phyloP scores from a whole-genome alignment of 306 rosid genomes.

The Lupinus albus region DNA sequence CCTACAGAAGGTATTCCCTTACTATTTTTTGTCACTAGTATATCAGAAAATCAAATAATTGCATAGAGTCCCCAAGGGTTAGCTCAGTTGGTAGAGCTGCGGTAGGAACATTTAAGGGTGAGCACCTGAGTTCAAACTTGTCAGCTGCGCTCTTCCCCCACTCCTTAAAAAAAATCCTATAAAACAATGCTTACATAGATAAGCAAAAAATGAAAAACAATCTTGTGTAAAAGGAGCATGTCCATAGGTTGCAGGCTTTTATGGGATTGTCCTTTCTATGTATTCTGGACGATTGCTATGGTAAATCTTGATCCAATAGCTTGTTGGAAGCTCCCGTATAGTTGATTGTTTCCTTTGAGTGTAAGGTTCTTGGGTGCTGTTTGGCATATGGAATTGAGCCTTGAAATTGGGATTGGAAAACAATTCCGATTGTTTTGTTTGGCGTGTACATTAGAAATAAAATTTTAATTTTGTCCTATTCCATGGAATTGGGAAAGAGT shows the following conservation, averaged over 20 bases:
- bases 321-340: constrained; percentile 17
- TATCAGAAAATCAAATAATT: constrained; percentile 18
- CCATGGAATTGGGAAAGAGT: not conserved
- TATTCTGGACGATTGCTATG: constrained; percentile 1
- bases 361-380: not conserved
- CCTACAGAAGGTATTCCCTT: constrained; percentile 78
- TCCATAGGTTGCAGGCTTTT: not conserved
- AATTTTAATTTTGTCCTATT: too few species aligned
- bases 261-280: not conserved
- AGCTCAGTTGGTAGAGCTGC: too few species aligned
- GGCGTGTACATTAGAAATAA: not conserved
- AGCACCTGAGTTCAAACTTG: too few species aligned
- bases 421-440: not conserved
- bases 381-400: not conserved
- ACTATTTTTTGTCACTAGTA: constrained; percentile 8
- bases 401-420: not conserved
- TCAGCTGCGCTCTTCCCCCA: too few species aligned
- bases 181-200: not conserved
- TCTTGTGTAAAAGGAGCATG: not conserved
- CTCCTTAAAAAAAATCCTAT: too few species aligned
- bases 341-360: not conserved
- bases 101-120: too few species aligned
- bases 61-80: too few species aligned
- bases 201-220: constrained; percentile 31
- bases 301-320: not conserved